A percentile compares a stretch with the other conserved stretches of the same genome.
Evolutionary conservation across 805 yeast species (phyloP).

Genomic region (Cyberlindnera euphorbiiphila): DNA sequence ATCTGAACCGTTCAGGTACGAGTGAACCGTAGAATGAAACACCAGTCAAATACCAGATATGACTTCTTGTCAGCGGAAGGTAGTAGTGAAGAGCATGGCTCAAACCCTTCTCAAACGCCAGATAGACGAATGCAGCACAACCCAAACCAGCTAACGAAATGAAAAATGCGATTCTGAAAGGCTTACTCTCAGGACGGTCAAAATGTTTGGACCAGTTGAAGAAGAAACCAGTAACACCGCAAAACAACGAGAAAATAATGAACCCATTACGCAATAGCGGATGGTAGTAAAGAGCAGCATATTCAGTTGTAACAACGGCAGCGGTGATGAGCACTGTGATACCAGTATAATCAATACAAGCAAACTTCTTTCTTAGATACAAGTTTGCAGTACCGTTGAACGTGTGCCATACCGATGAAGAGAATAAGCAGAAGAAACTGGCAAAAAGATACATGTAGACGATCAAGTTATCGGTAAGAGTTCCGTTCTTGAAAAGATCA

Average conservation of each 20-base stretch:
- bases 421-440: constrained; percentile 69
- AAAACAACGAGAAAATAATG: constrained; percentile 55
- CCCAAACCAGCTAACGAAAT: constrained; percentile 77
- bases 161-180: constrained; percentile 75
- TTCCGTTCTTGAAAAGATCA: constrained; percentile 40
- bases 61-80: constrained; percentile 66
- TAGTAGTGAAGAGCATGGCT: constrained; percentile 49
- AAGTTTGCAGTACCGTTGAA: constrained; percentile 73
- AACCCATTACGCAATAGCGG: constrained; percentile 46
- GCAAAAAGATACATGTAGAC: constrained; percentile 66
- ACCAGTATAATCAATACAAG: constrained; percentile 94
- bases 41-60: constrained; percentile 74
- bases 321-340: constrained; percentile 88
- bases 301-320: constrained; percentile 82
- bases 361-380: constrained; percentile 63
- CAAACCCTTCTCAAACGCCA: constrained; percentile 54
- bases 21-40: constrained; percentile 84
- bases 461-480: constrained; percentile 42
- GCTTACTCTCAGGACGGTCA: constrained; percentile 82
- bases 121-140: constrained; percentile 54
- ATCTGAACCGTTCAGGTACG: constrained; percentile 85
- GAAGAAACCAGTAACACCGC: constrained; percentile 69
- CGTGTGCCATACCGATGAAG: constrained; percentile 90
- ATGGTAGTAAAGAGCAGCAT: constrained; percentile 64
- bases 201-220: constrained; percentile 93